Base-by-base conservation (phyloP, 2,329 filamentous ascomycete genomes). In the Blumeriella jaapii region DNA sequence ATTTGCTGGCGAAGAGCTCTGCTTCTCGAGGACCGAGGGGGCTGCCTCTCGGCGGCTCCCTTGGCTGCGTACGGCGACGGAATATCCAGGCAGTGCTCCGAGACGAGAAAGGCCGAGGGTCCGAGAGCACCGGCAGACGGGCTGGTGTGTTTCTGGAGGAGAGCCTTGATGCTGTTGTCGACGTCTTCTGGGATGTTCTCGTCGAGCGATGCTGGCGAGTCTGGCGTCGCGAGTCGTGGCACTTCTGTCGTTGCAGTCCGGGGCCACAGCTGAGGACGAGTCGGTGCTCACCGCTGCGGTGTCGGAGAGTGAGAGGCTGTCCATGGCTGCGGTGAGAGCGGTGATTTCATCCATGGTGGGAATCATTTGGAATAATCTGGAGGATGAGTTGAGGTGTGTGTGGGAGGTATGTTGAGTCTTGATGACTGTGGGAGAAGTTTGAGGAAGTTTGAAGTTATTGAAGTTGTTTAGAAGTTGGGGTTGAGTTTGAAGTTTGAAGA, bases 141-240 rank as follows among this genome's bases (percentile, higher is more conserved):
- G 10, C 6, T 29, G 10, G n/a, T 32, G 13, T 41, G 17, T 14
- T 30, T 33, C 27, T 34, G 16, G 15, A 31, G 10, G 9, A 38
- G 34, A 2, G 24, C 25, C 23, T 38, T 34, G 25, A 43, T 38
- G 19, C 27, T 38, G n/a, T 38, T 20, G 20, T 43, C 34, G 17
- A 40, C 10, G 11, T 29, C 13, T 11, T 34, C 22, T 5, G 40
- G 40, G 20, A 43, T 37, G 18, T 39, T 31, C 22, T 43, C 39
- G 31, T 38, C 36, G n/a, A 42, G 35, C 5, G 31, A 16, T 3
- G 16, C 20, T 34, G 9, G 36, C 36, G 12, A 38, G 19, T 34
- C 36, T 38, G 12, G 36, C 30, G 20, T 38, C 36, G 14, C 36
- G 36, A 9, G 29, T 20, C 6, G 24, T n/a, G 8, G 11, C 12